These are phyloP conservation scores for Acanthamoeba royreba DNA, from an alignment of 208 protist species.

Conservation along the genomic window DNA sequence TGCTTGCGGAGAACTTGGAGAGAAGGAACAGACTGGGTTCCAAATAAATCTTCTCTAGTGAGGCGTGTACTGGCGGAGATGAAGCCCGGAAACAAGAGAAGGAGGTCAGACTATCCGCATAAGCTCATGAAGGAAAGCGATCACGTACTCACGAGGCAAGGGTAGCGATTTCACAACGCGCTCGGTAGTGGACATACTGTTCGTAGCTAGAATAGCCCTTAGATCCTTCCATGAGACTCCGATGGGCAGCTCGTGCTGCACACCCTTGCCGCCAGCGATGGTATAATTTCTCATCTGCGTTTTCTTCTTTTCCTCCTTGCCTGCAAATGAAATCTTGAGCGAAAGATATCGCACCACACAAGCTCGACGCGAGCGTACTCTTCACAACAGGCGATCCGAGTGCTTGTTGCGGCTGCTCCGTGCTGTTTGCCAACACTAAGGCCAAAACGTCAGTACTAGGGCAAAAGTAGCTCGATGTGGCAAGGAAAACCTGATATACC, in stretches of 20 bases:
- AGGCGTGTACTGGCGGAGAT: background rate
- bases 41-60: background rate
- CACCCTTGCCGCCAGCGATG: background rate
- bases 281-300: background rate
- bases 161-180: background rate
- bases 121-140: background rate
- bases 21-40: background rate
- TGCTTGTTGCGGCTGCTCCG: too few relatives aligned
- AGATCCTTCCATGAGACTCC: constrained; percentile 10
- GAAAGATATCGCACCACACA: background rate
- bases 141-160: background rate
- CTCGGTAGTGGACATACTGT: background rate
- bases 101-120: background rate
- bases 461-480: too few relatives aligned
- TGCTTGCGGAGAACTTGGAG: background rate
- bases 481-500: too few relatives aligned
- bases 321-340: background rate
- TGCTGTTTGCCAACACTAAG: too few relatives aligned
- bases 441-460: too few relatives aligned
- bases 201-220: background rate
- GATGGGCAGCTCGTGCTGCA: background rate
- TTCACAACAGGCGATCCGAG: too few relatives aligned
- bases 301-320: constrained; percentile 9
- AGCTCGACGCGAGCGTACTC: too few relatives aligned
- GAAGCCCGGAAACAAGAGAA: too few relatives aligned